Conservation (phyloP, 2,329 filamentous ascomycete species). For the Diaporthe sp. region DNA sequence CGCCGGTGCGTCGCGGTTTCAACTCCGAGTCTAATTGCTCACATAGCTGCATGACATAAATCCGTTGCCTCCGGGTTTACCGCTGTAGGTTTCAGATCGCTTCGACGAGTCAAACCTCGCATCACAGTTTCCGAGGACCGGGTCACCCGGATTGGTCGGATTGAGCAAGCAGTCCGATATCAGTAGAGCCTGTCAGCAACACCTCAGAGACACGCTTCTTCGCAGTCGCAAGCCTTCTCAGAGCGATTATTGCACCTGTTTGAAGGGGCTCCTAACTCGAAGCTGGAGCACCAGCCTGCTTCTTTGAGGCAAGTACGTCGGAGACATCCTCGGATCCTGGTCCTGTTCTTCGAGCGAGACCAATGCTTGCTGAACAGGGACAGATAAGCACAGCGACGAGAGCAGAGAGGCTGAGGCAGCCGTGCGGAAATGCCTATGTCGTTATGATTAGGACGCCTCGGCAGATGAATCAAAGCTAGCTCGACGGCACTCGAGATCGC, state of each 20-base stretch:
- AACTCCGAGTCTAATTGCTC: conserved; percentile 8
- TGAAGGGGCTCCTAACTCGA: not conserved
- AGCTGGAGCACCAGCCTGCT: too few relatives aligned
- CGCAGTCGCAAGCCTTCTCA: too few relatives aligned
- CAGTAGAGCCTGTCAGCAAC: not conserved
- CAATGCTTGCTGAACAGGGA: not conserved
- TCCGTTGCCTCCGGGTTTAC: not conserved
- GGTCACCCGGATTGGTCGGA: not conserved
- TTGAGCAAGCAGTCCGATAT: conserved; percentile 8
- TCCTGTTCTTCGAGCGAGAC: not conserved
- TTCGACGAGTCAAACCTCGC: not conserved
- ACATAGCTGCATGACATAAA: conserved; percentile 9
- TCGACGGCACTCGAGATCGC: not conserved
- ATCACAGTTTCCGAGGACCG: conserved; percentile 24
- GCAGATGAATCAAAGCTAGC: not conserved
- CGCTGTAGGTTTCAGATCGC: not conserved
- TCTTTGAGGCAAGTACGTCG: not conserved
- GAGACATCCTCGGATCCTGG: too few relatives aligned
- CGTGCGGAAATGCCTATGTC: not conserved
- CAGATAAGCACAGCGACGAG: not conserved
- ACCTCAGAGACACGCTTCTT: not conserved
- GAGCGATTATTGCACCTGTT: not conserved
- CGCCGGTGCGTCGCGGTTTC: conserved; percentile 1
- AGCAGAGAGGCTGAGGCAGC: not conserved
- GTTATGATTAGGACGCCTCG: too few relatives aligned